Conservation (phyloP, 2,329 filamentous ascomycete species). For the Fusarium bulbicola region DNA sequence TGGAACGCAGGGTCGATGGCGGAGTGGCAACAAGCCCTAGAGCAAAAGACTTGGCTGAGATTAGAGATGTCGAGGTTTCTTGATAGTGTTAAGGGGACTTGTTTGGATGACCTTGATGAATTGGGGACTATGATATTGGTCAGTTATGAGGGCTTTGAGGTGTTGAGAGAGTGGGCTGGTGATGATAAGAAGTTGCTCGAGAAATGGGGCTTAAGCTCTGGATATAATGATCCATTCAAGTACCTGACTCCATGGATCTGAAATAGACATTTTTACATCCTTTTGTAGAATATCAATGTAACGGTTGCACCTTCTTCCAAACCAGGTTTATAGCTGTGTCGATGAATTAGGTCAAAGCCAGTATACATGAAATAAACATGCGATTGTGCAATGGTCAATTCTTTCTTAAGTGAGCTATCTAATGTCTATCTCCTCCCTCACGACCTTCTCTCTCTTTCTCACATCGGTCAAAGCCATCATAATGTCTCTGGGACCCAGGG, state of each 20-base stretch:
- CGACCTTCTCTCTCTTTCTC: accelerated
- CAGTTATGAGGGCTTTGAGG: not conserved
- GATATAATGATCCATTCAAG: not conserved
- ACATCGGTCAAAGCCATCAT: not conserved
- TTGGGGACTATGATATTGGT: not conserved
- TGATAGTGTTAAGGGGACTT: accelerated
- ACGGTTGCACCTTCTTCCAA: no score
- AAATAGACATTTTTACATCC: no score
- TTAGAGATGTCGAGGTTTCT: accelerated
- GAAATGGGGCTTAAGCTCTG: not conserved
- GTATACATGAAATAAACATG: no score
- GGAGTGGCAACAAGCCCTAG: not conserved
- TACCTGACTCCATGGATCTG: no score
- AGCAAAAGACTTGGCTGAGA: accelerated
- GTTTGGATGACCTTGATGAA: not conserved
- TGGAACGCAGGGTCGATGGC: accelerated
- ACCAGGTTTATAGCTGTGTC: no score
- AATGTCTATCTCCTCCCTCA: accelerated
- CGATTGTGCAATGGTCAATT: accelerated
- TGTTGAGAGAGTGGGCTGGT: not conserved
- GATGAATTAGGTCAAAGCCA: no score
- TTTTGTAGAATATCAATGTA: accelerated
- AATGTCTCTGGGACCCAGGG: accelerated
- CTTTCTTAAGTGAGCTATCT: not conserved
- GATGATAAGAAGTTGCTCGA: accelerated